Percentiles rank a stretch among this genome's conserved stretches.
Evolutionary conservation across 108 stramenopile species (phyloP).

Genomic region (Nitzschia inconspicua): DNA sequence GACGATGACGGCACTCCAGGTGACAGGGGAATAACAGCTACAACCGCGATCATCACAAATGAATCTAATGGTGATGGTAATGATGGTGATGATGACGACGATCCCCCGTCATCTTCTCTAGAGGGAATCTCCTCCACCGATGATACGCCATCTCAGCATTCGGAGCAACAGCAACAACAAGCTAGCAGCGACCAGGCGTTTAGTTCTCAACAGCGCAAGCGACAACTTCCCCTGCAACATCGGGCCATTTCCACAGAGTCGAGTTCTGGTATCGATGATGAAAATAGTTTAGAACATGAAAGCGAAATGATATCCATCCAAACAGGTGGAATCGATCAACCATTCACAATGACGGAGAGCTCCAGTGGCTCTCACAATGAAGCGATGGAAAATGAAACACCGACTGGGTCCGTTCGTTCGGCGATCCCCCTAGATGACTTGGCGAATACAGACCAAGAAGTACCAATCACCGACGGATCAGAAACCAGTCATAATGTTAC

Average conservation of each 20-base stretch:
- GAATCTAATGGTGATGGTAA: conserved; percentile 4
- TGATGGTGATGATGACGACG: conserved; percentile 4
- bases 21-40: conserved; percentile 7
- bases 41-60: not conserved
- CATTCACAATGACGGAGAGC: not conserved
- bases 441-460: conserved; percentile 4
- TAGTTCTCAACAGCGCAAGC: conserved; percentile 1
- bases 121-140: no score
- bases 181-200: no score
- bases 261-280: no score
- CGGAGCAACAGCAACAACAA: no score
- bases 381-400: no score
- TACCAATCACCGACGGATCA: conserved; percentile 5
- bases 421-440: no score
- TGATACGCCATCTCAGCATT: no score
- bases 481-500: conserved; percentile 16
- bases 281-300: not conserved
- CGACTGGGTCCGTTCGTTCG: no score
- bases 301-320: not conserved
- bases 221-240: not conserved
- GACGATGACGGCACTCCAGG: no score
- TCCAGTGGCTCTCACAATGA: not conserved
- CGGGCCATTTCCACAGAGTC: not conserved
- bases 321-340: not conserved
- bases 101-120: no score